Base-by-base conservation (phyloP, 371 early-diverging fungal genomes). In the Gilbertella persicaria region DNA sequence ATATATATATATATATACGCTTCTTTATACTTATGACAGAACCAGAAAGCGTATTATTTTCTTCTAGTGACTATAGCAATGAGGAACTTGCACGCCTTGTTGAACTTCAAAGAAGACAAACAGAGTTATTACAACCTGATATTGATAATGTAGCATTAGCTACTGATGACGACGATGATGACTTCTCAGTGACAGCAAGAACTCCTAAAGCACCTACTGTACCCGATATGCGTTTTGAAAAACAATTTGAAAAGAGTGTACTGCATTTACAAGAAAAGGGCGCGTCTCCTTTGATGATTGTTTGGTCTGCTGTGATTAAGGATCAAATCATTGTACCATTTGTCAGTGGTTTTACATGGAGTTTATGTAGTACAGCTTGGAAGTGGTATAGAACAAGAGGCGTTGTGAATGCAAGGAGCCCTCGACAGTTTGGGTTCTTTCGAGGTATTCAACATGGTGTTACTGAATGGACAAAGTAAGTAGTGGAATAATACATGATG, bases 211-310 rank as follows among this genome's bases (percentile, higher is more conserved):
- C 43, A 17, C 78, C 75, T 16, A 59, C 70, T 20, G 55, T 78
- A 16, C 78, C 78, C 2, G 78, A 78, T n/a, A 60, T 75, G 64
- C 69, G 78, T 0, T 78, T 70, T 19, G 78, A 72, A 29, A 61
- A 66, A 10, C 75, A 74, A 37, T 67, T 78, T 42, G 63, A 68
- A 29, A 58, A 64, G 14, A 49, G 64, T 5, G 58, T 78, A n/a
- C 48, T 50, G 6, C 38, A 49, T 13, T 41, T 74, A 26, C 41
- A 65, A 33, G 66, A 50, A n/a, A 46, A 62, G 9, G 73, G 73
- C 4, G 62, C 69, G 2, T 60, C 73, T 1, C 37, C 26, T 7
- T 10, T 48, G 1, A 50, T 61, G 21, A 73, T 78, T 19, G 63
- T 73, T 26, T 66, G 59, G 40, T 65, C 69, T 10, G 61, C 63